Base-by-base conservation (phyloP, 495 filamentous ascomycete species). In the Trichoderma reesei region DNA sequence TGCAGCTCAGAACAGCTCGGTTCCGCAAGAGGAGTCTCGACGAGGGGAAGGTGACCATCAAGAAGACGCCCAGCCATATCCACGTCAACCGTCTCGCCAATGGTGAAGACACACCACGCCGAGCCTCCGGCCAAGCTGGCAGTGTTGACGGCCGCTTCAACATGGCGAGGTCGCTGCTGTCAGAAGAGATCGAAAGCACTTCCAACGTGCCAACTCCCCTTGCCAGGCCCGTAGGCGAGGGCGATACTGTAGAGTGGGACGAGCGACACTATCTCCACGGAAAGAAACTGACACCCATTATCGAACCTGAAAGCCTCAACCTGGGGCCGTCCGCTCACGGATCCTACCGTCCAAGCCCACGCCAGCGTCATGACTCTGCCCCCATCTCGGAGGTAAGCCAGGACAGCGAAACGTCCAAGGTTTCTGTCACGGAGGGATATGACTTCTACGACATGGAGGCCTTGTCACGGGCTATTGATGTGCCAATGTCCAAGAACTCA, bases 131-230 rank as follows among this genome's bases (percentile, higher is more conserved):
- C 67, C 41, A 73, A 78, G 31, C 39, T 70, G 37, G 63, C 68
- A 67, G 69, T 64, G 39, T 68, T 65, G 67, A 73, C 64, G 65
- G 16, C 38, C 59, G 37, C 65, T 63, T 37, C 63, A 16, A 69
- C 68, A 59, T 26, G 71, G 20, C 51, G 26, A 73, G 70, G 63
- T 78, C 77, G 2, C 68, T 79, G 1, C 73, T 80, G 0, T 65
- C 75, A 0, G 78, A 81, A 42, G 86, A 89, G 64, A 73, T 82
- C 14, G 88, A 90, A 61, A 89, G 83, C 72, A 86, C 85, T 44
- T 94, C 90, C 1, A 91, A 88, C 65, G 83, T 90, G 70, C 82
- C 88, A 13, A 96, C 91, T 0, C 91, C 91, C 1, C 77, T 93
- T 48, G 90, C 85, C 5, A 82, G 85, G 33, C 90, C 90, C 5